Conservation (phyloP, 305 asterid genomes). For the Withania somnifera region DNA sequence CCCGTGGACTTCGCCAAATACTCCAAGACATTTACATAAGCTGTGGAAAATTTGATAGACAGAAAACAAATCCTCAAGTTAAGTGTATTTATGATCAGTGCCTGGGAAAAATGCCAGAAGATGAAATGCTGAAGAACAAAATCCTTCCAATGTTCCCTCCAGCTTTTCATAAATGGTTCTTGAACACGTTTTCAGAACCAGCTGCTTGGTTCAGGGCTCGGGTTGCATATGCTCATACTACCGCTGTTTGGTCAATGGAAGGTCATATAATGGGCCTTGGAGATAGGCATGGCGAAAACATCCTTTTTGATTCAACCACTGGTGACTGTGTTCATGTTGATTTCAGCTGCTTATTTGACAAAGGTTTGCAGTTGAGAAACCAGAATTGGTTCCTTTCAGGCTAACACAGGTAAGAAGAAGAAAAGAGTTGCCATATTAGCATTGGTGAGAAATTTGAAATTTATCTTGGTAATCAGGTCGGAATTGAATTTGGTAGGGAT, state of each 20-base stretch:
- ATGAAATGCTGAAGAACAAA: slow-evolving; percentile 74
- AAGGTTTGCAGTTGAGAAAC: slow-evolving; percentile 94
- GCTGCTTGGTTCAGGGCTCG: slow-evolving; percentile 99
- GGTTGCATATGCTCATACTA: slow-evolving; percentile 85
- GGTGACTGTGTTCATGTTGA: slow-evolving; percentile 99
- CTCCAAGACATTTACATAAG: too few relatives aligned
- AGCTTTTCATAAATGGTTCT: slow-evolving; percentile 88
- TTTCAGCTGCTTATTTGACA: slow-evolving; percentile 97
- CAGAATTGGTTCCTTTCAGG: slow-evolving; percentile 96
- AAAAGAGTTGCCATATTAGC: background rate
- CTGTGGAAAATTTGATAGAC: slow-evolving; percentile 86
- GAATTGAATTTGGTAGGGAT: background rate
- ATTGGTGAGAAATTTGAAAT: background rate
- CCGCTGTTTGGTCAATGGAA: slow-evolving; percentile 99
- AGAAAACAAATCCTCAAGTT: slow-evolving; percentile 83
- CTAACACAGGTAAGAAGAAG: slow-evolving; percentile 68
- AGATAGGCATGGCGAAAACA: slow-evolving; percentile 97
- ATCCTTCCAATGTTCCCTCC: slow-evolving; percentile 96
- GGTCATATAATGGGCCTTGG: slow-evolving; percentile 99
- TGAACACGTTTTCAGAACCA: slow-evolving; percentile 92
- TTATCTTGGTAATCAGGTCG: background rate
- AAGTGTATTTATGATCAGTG: slow-evolving; percentile 89
- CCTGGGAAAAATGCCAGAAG: slow-evolving; percentile 79
- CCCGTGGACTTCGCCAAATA: too few relatives aligned
- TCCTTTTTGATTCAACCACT: slow-evolving; percentile 94